Evolutionary conservation across 106 monocot species (phyloP), one percentile per base, ranked within the genome.

Genomic region (Dendrobium officinale): DNA sequence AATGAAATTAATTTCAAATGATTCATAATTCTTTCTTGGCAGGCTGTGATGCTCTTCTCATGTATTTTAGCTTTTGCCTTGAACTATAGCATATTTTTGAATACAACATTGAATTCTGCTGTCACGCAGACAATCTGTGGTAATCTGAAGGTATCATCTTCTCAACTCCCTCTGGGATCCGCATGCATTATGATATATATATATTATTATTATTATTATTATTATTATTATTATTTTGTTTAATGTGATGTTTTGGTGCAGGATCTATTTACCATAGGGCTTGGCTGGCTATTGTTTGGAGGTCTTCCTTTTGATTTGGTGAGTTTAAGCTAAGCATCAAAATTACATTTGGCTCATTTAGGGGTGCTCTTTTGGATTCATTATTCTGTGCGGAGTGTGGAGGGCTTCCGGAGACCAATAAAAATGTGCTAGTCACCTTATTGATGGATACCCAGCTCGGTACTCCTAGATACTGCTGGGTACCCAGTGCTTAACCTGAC

Each of bases 271-370:
- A 98, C 95, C 4, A 80, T 98, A 43, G 89, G 92, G 42, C 78
- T 98, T 74, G 98, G 98, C 75, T 98, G 98, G 95, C 10, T 92
- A 5, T 33, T 98, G 49, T 98, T 98, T 81, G 92, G 98, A 29
- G 98, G 97, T 4, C 91, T 98, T 67, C 92, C 95, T 77, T 98
- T 98, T 80, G 95, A 95, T 85, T n/a, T 90, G 85, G 98, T 98
- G 27, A 84, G 89, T 82, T 42, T 4, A 78, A 26, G 15, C 40
- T 41, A 56, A 18, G 27, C 31, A 59, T 37, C 7, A 2, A 27
- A 40, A 37, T 78, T 29, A 58, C 6, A 9, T 58, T 7, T 11
- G 22, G 49, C 0, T 27, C 55, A 29, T 51, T 15, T 15, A 15
- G 51, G 51, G 51, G 37, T 37, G 37, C 13, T 15, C 51, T 3